phyloP scores from a whole-genome alignment of 225 moss, liverwort and hornwort genomes.

The Neckera pumila region DNA sequence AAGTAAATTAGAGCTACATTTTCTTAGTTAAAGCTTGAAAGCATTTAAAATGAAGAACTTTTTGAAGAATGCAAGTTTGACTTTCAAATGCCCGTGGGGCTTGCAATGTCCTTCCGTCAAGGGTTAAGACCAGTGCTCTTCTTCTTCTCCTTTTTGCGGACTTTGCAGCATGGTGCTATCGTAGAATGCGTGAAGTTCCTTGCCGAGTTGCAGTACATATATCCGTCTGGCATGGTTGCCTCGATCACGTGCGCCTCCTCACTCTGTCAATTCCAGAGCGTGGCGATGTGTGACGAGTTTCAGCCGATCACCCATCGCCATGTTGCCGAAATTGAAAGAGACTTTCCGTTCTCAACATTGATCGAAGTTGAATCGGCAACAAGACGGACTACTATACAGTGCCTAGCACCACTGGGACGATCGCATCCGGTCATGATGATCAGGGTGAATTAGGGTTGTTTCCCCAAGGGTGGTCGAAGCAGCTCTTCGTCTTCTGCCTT shows the following conservation, averaged over 20 bases:
- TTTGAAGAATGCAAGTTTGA: no score
- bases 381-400: not conserved
- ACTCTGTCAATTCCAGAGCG: not conserved
- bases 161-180: not conserved
- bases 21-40: no score
- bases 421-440: not conserved
- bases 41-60: no score
- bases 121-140: not conserved
- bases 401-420: not conserved
- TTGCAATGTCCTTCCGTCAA: no score
- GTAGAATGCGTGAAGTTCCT: not conserved
- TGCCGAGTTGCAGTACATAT: not conserved
- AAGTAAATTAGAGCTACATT: no score
- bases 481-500: not conserved
- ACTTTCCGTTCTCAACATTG: not conserved
- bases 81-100: no score
- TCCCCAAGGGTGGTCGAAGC: not conserved
- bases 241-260: not conserved
- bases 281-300: not conserved
- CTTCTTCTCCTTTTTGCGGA: no score
- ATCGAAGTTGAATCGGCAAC: not conserved
- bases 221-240: not conserved
- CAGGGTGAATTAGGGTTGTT: not conserved
- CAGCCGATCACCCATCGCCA: not conserved
- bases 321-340: not conserved